Evolutionary conservation across 2,329 filamentous ascomycete genomes (phyloP), one percentile per base, ranked within the genome.

Genomic region (Pezicula radicicola): DNA sequence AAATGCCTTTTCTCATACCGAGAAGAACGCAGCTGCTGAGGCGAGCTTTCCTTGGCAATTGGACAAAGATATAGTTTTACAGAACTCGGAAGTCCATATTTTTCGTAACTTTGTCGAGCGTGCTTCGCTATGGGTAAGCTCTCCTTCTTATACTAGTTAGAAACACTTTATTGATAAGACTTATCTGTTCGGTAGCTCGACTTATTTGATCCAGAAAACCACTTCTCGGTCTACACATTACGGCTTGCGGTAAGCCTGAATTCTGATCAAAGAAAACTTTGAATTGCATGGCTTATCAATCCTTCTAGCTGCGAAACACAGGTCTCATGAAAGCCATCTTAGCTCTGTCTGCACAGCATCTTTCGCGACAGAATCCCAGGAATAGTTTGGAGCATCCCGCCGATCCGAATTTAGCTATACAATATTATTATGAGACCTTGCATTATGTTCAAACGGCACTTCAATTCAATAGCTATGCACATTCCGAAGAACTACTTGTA

Each of bases 401-500:
- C 77, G 57, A 75, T 37, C 68, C 66, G 6, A 70, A 72, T 58
- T 54, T 67, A 55, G 66, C 73, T 35, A 65, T 72, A 41, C 78
- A 77, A 52, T 85, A 84, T 54, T 86, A 86, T 60, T 80, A 83
- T 58, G 80, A 85, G 60, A 84, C 81, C 0, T 68, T 86, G 0
- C 78, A 81, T 46, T 86, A 85, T 54, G 69, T 85, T 0, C 80
- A 81, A 46, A 76, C 77, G 33, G 80, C 83, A 1, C 76, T 86
- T 64, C 73, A 77, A 9, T 82, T 81, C 57, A 70, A 76, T 1
- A 77, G 75, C 0, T 86, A 85, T 60, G 78, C 77, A 6, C 75
- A 74, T 43, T 82, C 78, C 25, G 71, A 73, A 10, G 83, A 86
- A 59, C 69, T 87, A 0, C 72, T 84, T 27, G 77, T 79, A 0